phyloP scores from a whole-genome alignment of 2,329 filamentous ascomycete genomes.

The Curvularia verruculosa region DNA sequence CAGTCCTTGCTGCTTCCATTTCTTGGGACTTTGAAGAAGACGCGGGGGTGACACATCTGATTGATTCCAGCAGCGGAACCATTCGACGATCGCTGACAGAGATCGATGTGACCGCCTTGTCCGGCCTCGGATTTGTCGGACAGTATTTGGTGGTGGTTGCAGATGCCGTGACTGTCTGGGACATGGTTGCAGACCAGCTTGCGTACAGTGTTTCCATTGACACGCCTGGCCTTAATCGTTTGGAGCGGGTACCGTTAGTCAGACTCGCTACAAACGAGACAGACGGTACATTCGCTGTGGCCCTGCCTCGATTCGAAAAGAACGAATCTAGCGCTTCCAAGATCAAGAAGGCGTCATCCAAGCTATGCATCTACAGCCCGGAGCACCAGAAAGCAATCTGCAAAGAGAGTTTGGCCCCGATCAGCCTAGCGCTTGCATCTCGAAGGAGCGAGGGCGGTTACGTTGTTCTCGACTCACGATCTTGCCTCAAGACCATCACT shows the following conservation, averaged over 20 bases:
- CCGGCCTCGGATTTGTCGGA: constrained; percentile 73
- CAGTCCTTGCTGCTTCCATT: constrained; percentile 43
- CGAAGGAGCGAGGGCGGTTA: constrained; percentile 72
- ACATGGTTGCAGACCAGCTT: constrained; percentile 79
- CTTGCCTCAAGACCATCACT: constrained; percentile 65
- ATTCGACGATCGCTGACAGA: constrained; percentile 71
- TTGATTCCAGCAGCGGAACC: constrained; percentile 73
- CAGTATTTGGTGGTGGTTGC: constrained; percentile 78
- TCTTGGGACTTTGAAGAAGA: constrained; percentile 50
- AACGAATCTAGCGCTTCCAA: constrained; percentile 37
- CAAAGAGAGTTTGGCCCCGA: constrained; percentile 59
- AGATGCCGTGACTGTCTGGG: constrained; percentile 76
- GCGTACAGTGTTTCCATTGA: constrained; percentile 67
- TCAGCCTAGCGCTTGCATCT: constrained; percentile 71
- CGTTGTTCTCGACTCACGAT: constrained; percentile 74
- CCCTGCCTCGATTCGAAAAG: constrained; percentile 46
- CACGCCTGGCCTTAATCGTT: constrained; percentile 41
- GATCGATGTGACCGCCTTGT: constrained; percentile 68
- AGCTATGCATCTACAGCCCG: constrained; percentile 70
- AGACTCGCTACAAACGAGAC: constrained; percentile 74
- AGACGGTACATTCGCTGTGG: constrained; percentile 53
- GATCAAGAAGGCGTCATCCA: constrained; percentile 51
- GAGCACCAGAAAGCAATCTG: constrained; percentile 65
- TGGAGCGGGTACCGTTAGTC: constrained; percentile 49
- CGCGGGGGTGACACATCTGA: constrained; percentile 71